Evolutionary conservation across 441 rosid species (phyloP), one percentile per base, ranked within the genome.

Genomic region (Geranium incanum): DNA sequence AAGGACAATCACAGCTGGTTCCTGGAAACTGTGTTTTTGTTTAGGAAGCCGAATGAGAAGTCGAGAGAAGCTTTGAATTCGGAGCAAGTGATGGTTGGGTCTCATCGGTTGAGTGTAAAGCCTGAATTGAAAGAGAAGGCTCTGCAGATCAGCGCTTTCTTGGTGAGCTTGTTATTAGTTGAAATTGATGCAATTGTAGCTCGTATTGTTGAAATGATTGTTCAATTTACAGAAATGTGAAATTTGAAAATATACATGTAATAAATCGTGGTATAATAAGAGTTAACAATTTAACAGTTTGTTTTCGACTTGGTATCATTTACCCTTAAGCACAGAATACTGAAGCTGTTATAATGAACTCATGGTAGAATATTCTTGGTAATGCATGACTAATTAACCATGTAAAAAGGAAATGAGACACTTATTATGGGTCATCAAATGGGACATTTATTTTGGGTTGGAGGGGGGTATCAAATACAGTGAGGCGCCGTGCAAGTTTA

Each of bases 21-120:
- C 71, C 84, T 89, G 21, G 80, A 82, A 55, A 85, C 93, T 0
- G 74, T 91, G 33, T 74, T 86, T 33, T 73, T 78, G 74, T 95
- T 89, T 73, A 88, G 86, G 79, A 73, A 85, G 3, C 96, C 92
- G 5, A 88, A 81, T 74, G 84, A 57, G 73, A 83, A 82, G 72
- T 95, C 97, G 37, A 89, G 79, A 78, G 90, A 88, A 68, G 97
- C 95, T 63, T 81, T 92, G 85, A 86, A 81, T 80, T 86, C 90
- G 13, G 73, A 72, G 64, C 43, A 77, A 70, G 67, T 95, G 72
- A 84, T 83, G 71, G 67, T 91, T 36, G 95, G 96, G 71, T 72
- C 82, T 74, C 95, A 81, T 66, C 84, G 84, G 68, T 72, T 92
- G 73, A 78, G 72, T 68, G 73, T 92, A 6, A 81, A 83, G 78